Base-by-base conservation (phyloP, 495 filamentous ascomycete species). In the Aspergillus bridgeri region DNA sequence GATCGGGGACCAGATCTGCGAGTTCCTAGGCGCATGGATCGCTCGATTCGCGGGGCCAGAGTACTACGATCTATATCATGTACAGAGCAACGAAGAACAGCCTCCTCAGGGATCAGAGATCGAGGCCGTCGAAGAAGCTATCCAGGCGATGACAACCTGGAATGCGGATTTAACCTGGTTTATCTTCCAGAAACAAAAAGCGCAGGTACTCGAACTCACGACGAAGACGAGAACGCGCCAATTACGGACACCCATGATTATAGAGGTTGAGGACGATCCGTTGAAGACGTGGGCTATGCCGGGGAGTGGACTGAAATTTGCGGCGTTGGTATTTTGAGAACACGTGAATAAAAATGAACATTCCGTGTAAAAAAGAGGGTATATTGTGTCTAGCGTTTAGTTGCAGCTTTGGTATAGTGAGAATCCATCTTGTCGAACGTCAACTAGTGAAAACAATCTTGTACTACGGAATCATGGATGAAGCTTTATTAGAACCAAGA, bases 81-180 rank as follows among this genome's bases (percentile, higher is more conserved):
- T 45, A 3, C 42, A 15, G 8, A 42, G 6, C 21, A 13, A 33
- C 19, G 43, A 44, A 53, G 11, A 22, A 17, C 33, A 13, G 42
- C 13, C 20, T 48, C 22, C 24, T 19, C 29, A 33, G 48, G 23
- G 19, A 54, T 19, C 46, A 23, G 62, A 72, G 42, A 53, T 64
- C 19, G 60, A 65, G 11, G 60, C 69, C 6, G 62, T 70, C 33
- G 63, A 76, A 42, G 52, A 62, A 7, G 70, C 70, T 0, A 71
- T 79, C 38, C 60, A 58, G 15, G 72, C 75, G 0, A 78, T 79
- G 76, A 69, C 74, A 57, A 68, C 70, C 3, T 78, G 75, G 74
- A 79, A 78, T 53, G 53, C 61, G n/a, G 76, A 79, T 65, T 55
- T 79, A 19, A 74, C 76, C 0, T 79, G 76, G 76, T 75, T 77